These are phyloP conservation scores for Sphaceloma murrayae DNA, from an alignment of 2,329 filamentous ascomycete species.

Conservation along the genomic window DNA sequence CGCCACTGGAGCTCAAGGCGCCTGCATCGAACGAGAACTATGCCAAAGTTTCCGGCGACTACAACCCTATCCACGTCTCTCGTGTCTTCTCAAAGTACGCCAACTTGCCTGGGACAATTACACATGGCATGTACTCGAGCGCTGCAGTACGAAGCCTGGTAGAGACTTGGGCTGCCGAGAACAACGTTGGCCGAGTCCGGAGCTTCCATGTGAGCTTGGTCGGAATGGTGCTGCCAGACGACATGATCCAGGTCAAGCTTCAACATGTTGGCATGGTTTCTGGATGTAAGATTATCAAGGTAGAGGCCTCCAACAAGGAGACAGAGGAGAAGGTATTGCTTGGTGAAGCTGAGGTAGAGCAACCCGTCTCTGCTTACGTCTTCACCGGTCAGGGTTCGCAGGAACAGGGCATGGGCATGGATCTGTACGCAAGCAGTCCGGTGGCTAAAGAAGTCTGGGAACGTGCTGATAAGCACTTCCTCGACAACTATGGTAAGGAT, in stretches of 20 bases:
- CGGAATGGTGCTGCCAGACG: constrained; percentile 98
- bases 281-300: constrained; percentile 98
- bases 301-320: constrained; percentile 90
- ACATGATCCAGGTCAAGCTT: constrained; percentile 87
- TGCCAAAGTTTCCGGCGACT: constrained; percentile 93
- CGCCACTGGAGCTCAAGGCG: constrained; percentile 76
- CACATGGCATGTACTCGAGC: constrained; percentile 98
- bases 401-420: constrained; percentile 99
- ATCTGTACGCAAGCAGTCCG: constrained; percentile 83
- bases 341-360: constrained; percentile 93
- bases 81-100: constrained; percentile 94
- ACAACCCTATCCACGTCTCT: constrained; percentile 97
- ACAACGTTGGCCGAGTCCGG: constrained; percentile 91
- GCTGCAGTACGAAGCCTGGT: constrained; percentile 91
- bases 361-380: constrained; percentile 91
- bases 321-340: constrained; percentile 93
- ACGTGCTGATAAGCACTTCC: constrained; percentile 90
- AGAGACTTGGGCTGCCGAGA: constrained; percentile 98
- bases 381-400: constrained; percentile 98
- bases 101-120: constrained; percentile 92
- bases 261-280: constrained; percentile 97
- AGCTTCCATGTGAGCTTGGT: constrained; percentile 95
- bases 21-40: constrained; percentile 97
- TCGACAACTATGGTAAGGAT: constrained; percentile 87
- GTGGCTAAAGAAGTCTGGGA: constrained; percentile 98